Evolutionary conservation across 208 protist genomes (phyloP).

Genomic region (Acanthamoeba royreba): DNA sequence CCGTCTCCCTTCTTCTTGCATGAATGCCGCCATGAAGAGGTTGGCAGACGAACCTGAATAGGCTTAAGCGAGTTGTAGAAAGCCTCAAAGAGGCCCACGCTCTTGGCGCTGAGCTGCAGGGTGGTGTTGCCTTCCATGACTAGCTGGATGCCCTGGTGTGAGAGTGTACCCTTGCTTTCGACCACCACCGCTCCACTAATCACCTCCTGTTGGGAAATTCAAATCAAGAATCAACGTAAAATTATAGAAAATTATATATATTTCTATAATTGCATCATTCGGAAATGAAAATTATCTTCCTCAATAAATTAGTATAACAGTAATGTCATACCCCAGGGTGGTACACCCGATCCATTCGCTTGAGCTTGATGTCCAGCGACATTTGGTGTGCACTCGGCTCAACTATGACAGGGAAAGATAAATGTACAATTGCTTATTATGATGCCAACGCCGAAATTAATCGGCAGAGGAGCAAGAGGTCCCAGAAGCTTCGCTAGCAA

Average conservation of each 20-base stretch:
- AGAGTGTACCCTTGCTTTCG: slow-evolving; percentile 61
- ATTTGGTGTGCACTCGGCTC: too few species aligned
- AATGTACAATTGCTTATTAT: background rate
- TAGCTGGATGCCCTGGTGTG: slow-evolving; percentile 77
- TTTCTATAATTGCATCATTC: too few species aligned
- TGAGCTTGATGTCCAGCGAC: slow-evolving; percentile 61
- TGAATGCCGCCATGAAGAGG: background rate
- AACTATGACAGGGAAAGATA: background rate
- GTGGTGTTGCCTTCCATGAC: slow-evolving; percentile 69
- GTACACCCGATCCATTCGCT: slow-evolving; percentile 64
- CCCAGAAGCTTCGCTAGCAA: too few species aligned
- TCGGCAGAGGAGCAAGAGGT: too few species aligned
- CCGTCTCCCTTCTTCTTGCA: too few species aligned
- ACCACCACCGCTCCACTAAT: slow-evolving; percentile 76
- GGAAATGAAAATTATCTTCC: background rate
- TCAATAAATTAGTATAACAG: background rate
- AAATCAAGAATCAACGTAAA: background rate
- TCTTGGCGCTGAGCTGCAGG: slow-evolving; percentile 74
- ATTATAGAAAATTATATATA: background rate
- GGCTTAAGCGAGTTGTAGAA: slow-evolving; percentile 83
- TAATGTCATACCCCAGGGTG: slow-evolving; percentile 26
- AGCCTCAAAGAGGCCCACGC: slow-evolving; percentile 78
- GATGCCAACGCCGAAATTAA: background rate
- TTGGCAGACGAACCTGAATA: slow-evolving; percentile 68
- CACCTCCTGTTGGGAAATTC: slow-evolving; percentile 58